phyloP scores from a whole-genome alignment of 495 filamentous ascomycete species.

The Xylaria telfairii region DNA sequence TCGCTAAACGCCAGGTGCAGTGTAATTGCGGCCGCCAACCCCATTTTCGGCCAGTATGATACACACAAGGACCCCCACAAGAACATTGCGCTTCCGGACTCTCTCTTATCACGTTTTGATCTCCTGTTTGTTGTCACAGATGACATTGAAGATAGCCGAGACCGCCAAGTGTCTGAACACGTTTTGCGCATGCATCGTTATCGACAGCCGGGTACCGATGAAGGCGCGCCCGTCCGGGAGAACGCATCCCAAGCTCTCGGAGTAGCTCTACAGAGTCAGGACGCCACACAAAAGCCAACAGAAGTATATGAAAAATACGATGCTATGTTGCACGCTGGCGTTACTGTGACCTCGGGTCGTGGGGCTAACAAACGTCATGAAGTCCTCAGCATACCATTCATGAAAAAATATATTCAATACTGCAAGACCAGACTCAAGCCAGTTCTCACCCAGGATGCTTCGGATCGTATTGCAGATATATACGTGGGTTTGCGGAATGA shows the following conservation, averaged over 20 bases:
- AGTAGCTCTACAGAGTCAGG: slow-evolving; percentile 82
- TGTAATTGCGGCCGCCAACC: slow-evolving; percentile 96
- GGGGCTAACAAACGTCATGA: slow-evolving; percentile 77
- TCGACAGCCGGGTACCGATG: slow-evolving; percentile 90
- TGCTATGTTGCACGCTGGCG: slow-evolving; percentile 91
- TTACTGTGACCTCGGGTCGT: slow-evolving; percentile 75
- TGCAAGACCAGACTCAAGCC: slow-evolving; percentile 93
- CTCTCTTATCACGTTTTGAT: slow-evolving; percentile 98
- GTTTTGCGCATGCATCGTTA: slow-evolving; percentile 98
- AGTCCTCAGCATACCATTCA: slow-evolving; percentile 97
- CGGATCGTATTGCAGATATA: slow-evolving; percentile 88
- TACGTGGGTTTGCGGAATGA: slow-evolving; percentile 96
- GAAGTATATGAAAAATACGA: slow-evolving; percentile 98
- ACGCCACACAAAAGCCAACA: slow-evolving; percentile 71
- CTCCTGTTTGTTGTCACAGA: slow-evolving; percentile 97
- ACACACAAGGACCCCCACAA: slow-evolving; percentile 97
- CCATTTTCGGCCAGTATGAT: slow-evolving; percentile 98
- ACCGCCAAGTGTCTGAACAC: slow-evolving; percentile 93
- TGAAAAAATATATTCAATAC: slow-evolving; percentile 99
- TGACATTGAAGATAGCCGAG: slow-evolving; percentile 91
- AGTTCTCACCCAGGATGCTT: slow-evolving; percentile 87
- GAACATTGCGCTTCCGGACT: slow-evolving; percentile 98
- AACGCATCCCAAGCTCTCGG: slow-evolving; percentile 83
- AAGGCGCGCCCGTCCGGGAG: slow-evolving; percentile 94
- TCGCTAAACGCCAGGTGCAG: slow-evolving; percentile 96